Conservation (phyloP, 345 rosid species). For the Melaleuca alternifolia region DNA sequence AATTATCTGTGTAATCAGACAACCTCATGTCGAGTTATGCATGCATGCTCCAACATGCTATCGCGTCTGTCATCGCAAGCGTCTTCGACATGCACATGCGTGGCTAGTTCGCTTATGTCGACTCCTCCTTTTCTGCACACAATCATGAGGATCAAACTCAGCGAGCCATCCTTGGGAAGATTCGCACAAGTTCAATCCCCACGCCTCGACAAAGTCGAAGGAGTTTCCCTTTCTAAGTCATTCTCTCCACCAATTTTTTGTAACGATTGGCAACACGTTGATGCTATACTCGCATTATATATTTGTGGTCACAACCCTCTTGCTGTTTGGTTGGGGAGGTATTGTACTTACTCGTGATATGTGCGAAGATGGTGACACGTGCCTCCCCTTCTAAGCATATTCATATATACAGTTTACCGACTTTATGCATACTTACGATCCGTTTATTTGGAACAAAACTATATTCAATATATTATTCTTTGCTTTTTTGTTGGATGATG, state of each 20-base stretch:
- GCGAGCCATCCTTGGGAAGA: not conserved
- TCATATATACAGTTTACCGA: not conserved
- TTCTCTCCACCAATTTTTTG: not conserved
- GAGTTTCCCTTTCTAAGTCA: not conserved
- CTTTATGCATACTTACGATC: not conserved
- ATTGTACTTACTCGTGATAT: not conserved
- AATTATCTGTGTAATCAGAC: not conserved
- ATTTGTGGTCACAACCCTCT: not conserved
- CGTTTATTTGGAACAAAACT: not conserved
- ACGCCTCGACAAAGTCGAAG: not conserved
- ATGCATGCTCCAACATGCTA: not conserved
- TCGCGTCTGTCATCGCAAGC: not conserved
- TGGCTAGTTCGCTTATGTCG: not conserved
- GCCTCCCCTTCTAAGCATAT: not conserved
- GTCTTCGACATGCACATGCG: not conserved
- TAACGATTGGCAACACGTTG: not conserved
- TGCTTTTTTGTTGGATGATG: not conserved
- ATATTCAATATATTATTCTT: not conserved
- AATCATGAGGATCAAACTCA: not conserved
- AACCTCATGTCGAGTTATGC: not conserved
- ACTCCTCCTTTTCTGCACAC: not conserved
- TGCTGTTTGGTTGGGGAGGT: not conserved
- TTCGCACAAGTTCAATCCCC: not conserved
- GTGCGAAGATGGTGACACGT: not conserved
- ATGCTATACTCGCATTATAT: not conserved